Evolutionary conservation across 106 monocot species (phyloP), one percentile per base, ranked within the genome.

Genomic region (Dioscorea dumetorum): DNA sequence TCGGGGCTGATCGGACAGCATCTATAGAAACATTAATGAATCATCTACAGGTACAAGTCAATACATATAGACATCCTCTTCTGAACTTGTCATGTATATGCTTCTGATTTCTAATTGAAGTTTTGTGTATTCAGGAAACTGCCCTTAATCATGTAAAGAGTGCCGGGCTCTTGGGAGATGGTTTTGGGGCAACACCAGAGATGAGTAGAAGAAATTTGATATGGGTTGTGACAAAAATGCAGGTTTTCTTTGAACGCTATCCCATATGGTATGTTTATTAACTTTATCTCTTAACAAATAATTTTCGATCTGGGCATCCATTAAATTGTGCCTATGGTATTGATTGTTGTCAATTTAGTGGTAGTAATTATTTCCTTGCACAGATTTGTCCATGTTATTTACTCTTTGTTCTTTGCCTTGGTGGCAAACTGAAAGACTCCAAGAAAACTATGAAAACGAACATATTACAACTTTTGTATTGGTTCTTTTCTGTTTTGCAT

Each of bases 11-110:
- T 85, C 60, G 70, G 31, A 89, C 88, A 9, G 88, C 91, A 24
- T 97, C 95, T 73, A 97, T 97, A 76, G 91, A 97, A 67, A 89
- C 95, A 11, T 69, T 91, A 63, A 91, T 97, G 91, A 97, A 97
- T 76, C 91, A 91, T 86, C 67, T 97, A 63, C 95, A 97, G 91
- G 91, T 95, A 28, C 28, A 28, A 28, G 28, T 28, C 28, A 28
- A 28, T 28, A 28, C 28, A 28, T 28, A 28, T 28, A 28, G 28
- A 28, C 28, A 28, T 28, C 0, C 41, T 41, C 10, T 34, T 34
- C 34, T 34, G 9, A 6, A 41, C 0, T 10, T 41, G 41, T 8
- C 6, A 41, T n/a, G 6, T 5, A 41, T 41, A 41, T 41, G 5
- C 33, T 12, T 50, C n/a, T 35, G 1, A 10, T 48, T 1, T 50